Percentiles rank a stretch among this genome's conserved stretches.
These are phyloP conservation scores for Rostrohypoxylon terebratum DNA, from an alignment of 495 filamentous ascomycete genomes.

Conservation along the genomic window DNA sequence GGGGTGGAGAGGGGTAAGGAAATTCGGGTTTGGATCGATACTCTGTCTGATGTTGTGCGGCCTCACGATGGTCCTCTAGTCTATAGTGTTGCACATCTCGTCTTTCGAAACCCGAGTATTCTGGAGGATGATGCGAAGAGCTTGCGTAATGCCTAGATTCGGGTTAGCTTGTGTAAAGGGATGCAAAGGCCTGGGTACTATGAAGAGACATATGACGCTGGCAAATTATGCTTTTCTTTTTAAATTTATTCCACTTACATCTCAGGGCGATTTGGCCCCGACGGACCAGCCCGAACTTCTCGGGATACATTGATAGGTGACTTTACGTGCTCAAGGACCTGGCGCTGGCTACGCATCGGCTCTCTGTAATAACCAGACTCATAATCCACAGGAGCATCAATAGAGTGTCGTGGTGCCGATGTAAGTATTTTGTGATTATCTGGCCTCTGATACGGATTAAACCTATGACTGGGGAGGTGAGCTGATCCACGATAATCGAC, in stretches of 20 bases:
- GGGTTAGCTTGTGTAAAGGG: slow-evolving; percentile 18
- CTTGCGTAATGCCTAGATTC: slow-evolving; percentile 24
- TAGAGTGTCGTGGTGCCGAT: background rate
- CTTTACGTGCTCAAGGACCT: slow-evolving; percentile 18
- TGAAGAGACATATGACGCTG: background rate
- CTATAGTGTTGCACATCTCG: slow-evolving; percentile 5
- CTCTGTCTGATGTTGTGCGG: background rate
- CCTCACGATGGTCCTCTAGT: background rate
- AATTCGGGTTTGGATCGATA: slow-evolving; percentile 27
- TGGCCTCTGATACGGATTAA: slow-evolving; percentile 24
- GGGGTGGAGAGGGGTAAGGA: slow-evolving; percentile 28
- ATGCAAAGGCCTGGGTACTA: background rate
- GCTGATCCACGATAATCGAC: slow-evolving; percentile 23
- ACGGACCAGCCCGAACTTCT: slow-evolving; percentile 15
- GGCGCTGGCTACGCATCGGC: slow-evolving; percentile 10
- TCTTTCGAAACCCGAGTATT: slow-evolving; percentile 11
- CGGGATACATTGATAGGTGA: slow-evolving; percentile 13
- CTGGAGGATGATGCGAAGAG: background rate
- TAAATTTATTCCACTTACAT: slow-evolving; percentile 27
- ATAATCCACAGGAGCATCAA: slow-evolving; percentile 12
- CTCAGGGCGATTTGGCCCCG: slow-evolving; percentile 14
- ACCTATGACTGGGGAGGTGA: slow-evolving; percentile 4
- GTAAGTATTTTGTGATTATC: slow-evolving; percentile 9
- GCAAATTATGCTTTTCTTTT: background rate
- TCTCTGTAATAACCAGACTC: slow-evolving; percentile 20